Conservation (phyloP, 1,139 yeast species). For the Saccharomycopsis hybrid region DNA sequence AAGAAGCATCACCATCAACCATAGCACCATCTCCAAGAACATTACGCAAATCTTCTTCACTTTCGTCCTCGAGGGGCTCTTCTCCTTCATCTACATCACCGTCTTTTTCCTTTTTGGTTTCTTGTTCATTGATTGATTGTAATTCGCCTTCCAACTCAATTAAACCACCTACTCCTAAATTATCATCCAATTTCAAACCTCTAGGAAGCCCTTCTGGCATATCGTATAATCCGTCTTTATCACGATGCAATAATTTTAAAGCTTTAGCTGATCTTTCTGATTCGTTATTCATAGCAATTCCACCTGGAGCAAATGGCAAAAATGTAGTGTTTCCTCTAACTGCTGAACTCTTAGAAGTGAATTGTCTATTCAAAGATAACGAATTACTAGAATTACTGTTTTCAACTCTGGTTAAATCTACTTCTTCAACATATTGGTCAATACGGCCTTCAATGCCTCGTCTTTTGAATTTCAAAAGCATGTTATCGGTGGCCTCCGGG, state of each 20-base stretch:
- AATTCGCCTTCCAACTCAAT: conserved; percentile 1
- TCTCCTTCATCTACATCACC: conserved; percentile 14
- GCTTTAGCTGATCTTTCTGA: conserved; percentile 27
- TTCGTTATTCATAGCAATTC: conserved; percentile 42
- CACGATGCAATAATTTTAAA: conserved; percentile 52
- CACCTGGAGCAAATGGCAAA: conserved; percentile 94
- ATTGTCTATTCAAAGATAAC: conserved; percentile 62
- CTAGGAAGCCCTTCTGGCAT: conserved; percentile 76
- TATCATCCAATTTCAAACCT: conserved; percentile 42
- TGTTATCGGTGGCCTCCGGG: conserved; percentile 50
- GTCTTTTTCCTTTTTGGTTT: conserved; percentile 4
- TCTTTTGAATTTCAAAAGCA: conserved; percentile 57
- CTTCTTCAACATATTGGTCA: conserved; percentile 56
- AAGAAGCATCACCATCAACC: conserved; percentile 20
- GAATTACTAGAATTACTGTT: conserved; percentile 62
- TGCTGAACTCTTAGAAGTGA: conserved; percentile 54
- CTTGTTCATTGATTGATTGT: neutral
- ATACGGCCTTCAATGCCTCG: conserved; percentile 71
- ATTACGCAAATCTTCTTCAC: conserved; percentile 23
- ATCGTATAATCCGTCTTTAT: conserved; percentile 69
- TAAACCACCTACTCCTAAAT: conserved; percentile 4
- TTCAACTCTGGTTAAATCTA: conserved; percentile 41
- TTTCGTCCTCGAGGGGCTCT: conserved; percentile 1
- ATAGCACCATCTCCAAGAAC: conserved; percentile 26
- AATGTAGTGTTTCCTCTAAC: conserved; percentile 67